Base-by-base conservation (phyloP, 345 rosid species). In the Streptanthus diversifolius region DNA sequence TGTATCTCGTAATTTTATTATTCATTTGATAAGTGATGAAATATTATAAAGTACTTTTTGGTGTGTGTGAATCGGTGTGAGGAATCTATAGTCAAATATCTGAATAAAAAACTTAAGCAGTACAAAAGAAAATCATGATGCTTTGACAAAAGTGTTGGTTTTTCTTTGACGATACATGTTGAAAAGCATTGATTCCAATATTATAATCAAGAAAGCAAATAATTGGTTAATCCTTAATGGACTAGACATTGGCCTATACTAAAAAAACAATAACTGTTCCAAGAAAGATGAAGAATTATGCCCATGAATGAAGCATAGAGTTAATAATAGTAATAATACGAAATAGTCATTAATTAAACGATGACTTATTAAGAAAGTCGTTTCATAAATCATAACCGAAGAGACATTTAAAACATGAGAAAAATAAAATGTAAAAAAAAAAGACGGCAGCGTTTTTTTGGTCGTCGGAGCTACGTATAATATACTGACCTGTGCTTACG, bases 401-500 rank as follows among this genome's bases (percentile, higher is more conserved):
- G 47, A 45, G 27, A 53, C 70, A 63, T 51, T 56, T 58, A 1
- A 52, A 58, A 58, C 54, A 61, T 27, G 79, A 61, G 35, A 13
- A 22, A 43, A 43, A 3, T 4, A 45, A 17, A 19, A 32, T n/a
- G 5, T 5, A 27, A 13, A 21, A 13, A 39, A 9, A 63, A 18
- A 14, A 44, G 3, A 63, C 7, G 4, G 21, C 43, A 44, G 58
- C 30, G 14, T 43, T 71, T 35, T 35, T 25, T 63, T 2, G 25
- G 44, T 33, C 76, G 47, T 63, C 41, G 53, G 33, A 29, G 60
- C 61, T 25, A 48, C 40, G 60, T 32, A 51, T 7, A 14, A 43
- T 17, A 14, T 21, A 63, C 3, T 48, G 71, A 55, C 62, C 67
- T 56, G 66, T 64, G 59, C 54, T 27, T 41, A 54, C 59, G 69